Percentiles rank a stretch among this genome's conserved stretches.
These are phyloP conservation scores for Trichosanthes truncata DNA, from an alignment of 306 rosid species.

Conservation along the genomic window DNA sequence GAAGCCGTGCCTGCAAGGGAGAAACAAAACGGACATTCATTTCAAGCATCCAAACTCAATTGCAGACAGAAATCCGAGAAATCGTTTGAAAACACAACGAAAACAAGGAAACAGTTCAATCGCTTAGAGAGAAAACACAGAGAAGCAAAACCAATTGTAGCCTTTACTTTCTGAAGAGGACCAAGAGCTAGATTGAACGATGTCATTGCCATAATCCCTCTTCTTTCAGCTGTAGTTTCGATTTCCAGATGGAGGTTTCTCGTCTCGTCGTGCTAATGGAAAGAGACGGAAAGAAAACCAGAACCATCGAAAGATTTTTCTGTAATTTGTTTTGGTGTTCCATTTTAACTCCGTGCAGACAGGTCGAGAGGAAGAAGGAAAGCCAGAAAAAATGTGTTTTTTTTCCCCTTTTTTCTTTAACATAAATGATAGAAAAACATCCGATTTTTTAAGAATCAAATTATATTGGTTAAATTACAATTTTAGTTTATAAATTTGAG, in stretches of 20 bases:
- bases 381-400: background rate
- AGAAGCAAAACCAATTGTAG: background rate
- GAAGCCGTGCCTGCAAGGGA: slow-evolving; percentile 23
- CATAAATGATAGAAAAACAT: no score
- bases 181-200: background rate
- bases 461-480: no score
- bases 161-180: background rate
- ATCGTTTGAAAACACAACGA: background rate
- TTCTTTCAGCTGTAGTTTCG: background rate
- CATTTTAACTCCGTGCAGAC: slow-evolving; percentile 1
- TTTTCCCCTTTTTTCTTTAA: background rate
- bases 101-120: background rate
- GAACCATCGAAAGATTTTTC: background rate
- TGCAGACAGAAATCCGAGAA: background rate
- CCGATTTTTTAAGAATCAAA: no score
- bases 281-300: background rate
- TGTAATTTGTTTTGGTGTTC: background rate
- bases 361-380: background rate
- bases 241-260: background rate
- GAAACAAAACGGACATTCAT: background rate
- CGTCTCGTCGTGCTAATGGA: background rate
- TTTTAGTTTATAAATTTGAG: no score
- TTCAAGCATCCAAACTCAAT: background rate
- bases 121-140: background rate
- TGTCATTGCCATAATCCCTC: background rate